These are phyloP conservation scores for Nepenthes alata DNA, from an alignment of 179 eudicot genomes.

Conservation along the genomic window DNA sequence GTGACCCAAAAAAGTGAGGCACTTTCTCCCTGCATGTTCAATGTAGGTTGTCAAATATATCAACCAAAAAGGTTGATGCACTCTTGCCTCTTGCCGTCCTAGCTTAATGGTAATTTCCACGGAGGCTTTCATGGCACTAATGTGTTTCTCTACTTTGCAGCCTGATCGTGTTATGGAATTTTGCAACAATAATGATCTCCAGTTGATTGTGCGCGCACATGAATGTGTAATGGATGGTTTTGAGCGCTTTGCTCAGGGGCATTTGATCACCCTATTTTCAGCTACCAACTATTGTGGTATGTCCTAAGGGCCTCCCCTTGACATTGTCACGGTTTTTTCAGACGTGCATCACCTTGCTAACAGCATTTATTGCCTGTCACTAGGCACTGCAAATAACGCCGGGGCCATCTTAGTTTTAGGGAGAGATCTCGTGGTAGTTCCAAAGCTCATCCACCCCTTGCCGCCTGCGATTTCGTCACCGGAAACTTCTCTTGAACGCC, in stretches of 20 bases:
- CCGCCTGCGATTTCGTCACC: constrained; percentile 92
- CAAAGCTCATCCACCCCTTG: constrained; percentile 93
- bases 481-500: constrained; percentile 87
- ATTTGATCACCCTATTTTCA: constrained; percentile 85
- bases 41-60: background rate
- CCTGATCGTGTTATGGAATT: constrained; percentile 99
- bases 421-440: constrained; percentile 94
- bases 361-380: constrained; percentile 7
- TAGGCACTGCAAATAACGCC: constrained; percentile 99
- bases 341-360: background rate
- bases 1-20: too few relatives aligned
- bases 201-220: constrained; percentile 94
- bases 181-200: constrained; percentile 96
- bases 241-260: constrained; percentile 99
- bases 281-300: constrained; percentile 97
- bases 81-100: background rate
- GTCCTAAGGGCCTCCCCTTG: constrained; percentile 5
- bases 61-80: background rate
- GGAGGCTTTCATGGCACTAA: too few relatives aligned
- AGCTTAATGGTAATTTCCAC: too few relatives aligned
- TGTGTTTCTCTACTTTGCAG: constrained; percentile 24
- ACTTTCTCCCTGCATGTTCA: too few relatives aligned
- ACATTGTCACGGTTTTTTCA: background rate
- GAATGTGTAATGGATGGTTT: constrained; percentile 99
- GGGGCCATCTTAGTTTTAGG: constrained; percentile 97